A percentile compares a stretch with the other conserved stretches of the same genome.
phyloP scores from a whole-genome alignment of 208 protist species.

The Kentomonas sorsogonicus region DNA sequence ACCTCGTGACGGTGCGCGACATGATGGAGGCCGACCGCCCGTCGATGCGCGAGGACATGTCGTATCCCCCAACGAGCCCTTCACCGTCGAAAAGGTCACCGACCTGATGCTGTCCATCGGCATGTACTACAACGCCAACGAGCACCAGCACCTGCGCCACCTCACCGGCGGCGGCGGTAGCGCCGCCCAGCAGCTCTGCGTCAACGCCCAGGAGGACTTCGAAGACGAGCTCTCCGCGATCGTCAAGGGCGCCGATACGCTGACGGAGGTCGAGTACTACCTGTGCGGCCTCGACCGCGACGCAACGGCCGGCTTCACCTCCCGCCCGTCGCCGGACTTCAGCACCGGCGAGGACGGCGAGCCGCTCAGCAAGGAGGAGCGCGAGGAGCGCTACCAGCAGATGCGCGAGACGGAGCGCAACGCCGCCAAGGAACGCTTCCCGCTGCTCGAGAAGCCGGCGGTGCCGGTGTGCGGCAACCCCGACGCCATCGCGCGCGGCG shows the following conservation, averaged over 20 bases:
- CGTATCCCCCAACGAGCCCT: slow-evolving; percentile 15
- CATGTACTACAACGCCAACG: slow-evolving; percentile 40
- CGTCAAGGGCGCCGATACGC: slow-evolving; percentile 31
- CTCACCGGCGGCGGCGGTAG: slow-evolving; percentile 1
- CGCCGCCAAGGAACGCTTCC: slow-evolving; percentile 15
- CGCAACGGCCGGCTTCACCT: too few species aligned
- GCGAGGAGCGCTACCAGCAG: slow-evolving; percentile 12
- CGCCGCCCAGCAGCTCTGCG: slow-evolving; percentile 43
- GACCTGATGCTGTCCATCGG: slow-evolving; percentile 21
- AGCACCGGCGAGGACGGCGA: neutral
- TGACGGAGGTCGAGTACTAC: slow-evolving; percentile 42
- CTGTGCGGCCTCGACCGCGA: slow-evolving; percentile 45
- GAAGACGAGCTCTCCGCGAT: slow-evolving; percentile 59
- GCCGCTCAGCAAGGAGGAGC: neutral
- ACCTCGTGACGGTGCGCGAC: slow-evolving; percentile 23
- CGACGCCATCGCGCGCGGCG: neutral
- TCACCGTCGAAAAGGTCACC: slow-evolving; percentile 7
- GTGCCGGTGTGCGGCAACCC: neutral
- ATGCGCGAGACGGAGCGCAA: slow-evolving; percentile 14
- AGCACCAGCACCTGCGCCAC: slow-evolving; percentile 28
- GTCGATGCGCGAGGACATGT: slow-evolving; percentile 28
- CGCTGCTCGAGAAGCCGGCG: slow-evolving; percentile 3
- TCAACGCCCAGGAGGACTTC: slow-evolving; percentile 44
- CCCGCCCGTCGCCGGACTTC: too few species aligned
- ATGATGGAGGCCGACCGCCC: slow-evolving; percentile 5